Conservation (phyloP, 192 early-diverging fungal genomes). For the Coemansia sp. region DNA sequence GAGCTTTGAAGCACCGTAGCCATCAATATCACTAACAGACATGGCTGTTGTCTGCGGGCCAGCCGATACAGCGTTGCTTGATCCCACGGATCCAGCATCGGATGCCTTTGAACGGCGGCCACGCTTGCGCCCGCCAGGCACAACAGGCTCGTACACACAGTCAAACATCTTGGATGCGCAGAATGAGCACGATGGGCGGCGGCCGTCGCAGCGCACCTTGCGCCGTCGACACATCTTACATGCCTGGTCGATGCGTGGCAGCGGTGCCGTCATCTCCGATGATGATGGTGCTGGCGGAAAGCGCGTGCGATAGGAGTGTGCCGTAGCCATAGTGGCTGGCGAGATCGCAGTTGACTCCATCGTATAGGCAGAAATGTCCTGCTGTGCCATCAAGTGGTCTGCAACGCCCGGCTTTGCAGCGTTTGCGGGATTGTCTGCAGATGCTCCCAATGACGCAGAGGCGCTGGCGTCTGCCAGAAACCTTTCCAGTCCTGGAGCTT, state of each 20-base stretch:
- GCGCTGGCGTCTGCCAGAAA: slow-evolving; percentile 19
- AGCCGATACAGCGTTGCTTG: slow-evolving; percentile 10
- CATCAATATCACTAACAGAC: slow-evolving; percentile 13
- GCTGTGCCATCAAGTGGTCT: slow-evolving; percentile 1
- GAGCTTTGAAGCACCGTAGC: not conserved
- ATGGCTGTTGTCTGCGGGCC: not conserved
- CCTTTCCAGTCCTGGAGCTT: slow-evolving; percentile 10
- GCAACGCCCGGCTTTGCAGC: not conserved
- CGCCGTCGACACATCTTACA: slow-evolving; percentile 58
- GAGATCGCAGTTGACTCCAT: slow-evolving; percentile 17
- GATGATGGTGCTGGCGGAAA: not conserved
- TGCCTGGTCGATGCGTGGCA: slow-evolving; percentile 48
- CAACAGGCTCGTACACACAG: slow-evolving; percentile 51
- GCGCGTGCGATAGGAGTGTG: not conserved
- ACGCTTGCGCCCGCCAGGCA: slow-evolving; percentile 35
- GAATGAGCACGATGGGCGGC: slow-evolving; percentile 46
- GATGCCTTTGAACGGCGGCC: slow-evolving; percentile 27
- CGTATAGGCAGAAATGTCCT: slow-evolving; percentile 2
- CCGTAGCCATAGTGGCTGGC: not conserved
- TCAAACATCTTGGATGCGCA: slow-evolving; percentile 38
- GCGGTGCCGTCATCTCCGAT: not conserved
- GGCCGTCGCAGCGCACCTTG: slow-evolving; percentile 57
- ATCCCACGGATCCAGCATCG: slow-evolving; percentile 12
- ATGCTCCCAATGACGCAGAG: slow-evolving; percentile 1
- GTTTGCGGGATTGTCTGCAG: not conserved